Percentiles rank a stretch among this genome's conserved stretches.
These are phyloP conservation scores for Phialocephala subalpina DNA, from an alignment of 2,329 filamentous ascomycete species.

Conservation along the genomic window DNA sequence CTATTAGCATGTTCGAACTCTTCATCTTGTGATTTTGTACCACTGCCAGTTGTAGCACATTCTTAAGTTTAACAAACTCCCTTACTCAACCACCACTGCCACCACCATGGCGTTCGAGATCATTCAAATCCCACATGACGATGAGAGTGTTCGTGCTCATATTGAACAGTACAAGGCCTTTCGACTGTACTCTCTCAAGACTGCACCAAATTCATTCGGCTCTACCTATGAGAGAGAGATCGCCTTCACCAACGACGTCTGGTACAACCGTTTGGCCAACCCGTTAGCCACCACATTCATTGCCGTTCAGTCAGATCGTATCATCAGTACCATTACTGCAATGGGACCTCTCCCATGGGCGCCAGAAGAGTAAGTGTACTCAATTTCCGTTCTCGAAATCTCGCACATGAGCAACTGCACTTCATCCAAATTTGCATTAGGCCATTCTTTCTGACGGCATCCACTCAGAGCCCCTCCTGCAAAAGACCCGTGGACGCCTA, in stretches of 20 bases:
- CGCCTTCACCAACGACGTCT: slow-evolving; percentile 46
- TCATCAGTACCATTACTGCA: slow-evolving; percentile 40
- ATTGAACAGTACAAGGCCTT: slow-evolving; percentile 38
- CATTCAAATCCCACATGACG: slow-evolving; percentile 37
- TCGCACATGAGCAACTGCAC: background rate
- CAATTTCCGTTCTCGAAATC: background rate
- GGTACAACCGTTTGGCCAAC: slow-evolving; percentile 48
- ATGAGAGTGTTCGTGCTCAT: slow-evolving; percentile 31
- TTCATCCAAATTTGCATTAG: no score
- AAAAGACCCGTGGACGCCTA: slow-evolving; percentile 21
- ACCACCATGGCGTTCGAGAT: slow-evolving; percentile 39
- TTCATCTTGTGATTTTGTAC: slow-evolving; percentile 21
- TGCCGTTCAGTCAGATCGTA: slow-evolving; percentile 38
- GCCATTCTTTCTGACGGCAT: background rate
- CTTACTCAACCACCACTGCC: background rate
- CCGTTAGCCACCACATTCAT: slow-evolving; percentile 47
- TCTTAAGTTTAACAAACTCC: slow-evolving; percentile 8
- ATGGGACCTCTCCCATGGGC: slow-evolving; percentile 24
- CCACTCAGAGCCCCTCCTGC: slow-evolving; percentile 20
- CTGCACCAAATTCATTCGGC: slow-evolving; percentile 46
- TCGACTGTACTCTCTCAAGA: slow-evolving; percentile 37
- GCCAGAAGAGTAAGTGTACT: slow-evolving; percentile 28
- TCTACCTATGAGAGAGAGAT: slow-evolving; percentile 49
- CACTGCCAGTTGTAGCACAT: background rate
- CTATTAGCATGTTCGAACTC: background rate